Evolutionary conservation across 352 stramenopile species (phyloP).

Genomic region (Thalassiosira mediterranea): DNA sequence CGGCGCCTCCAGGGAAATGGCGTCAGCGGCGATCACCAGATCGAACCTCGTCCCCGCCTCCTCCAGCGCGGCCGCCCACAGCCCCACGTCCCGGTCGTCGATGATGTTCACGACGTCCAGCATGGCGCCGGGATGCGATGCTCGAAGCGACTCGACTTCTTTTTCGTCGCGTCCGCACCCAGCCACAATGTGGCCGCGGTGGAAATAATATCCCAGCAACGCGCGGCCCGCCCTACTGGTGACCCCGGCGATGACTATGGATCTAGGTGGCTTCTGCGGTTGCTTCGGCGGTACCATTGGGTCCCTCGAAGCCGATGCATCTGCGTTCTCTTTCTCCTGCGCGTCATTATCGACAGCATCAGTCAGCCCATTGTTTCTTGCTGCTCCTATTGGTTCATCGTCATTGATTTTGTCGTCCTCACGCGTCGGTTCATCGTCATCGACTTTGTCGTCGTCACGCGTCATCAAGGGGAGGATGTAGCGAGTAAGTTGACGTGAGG

Average conservation of each 20-base stretch:
- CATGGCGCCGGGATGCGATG: constrained; percentile 6
- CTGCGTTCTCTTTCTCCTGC: background rate
- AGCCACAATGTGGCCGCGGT: constrained; percentile 21
- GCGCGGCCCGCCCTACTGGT: constrained; percentile 12
- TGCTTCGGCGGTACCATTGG: too few species aligned
- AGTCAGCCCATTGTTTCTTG: background rate
- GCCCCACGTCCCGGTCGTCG: constrained; percentile 3
- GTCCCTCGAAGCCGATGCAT: too few species aligned
- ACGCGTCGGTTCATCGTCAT: background rate
- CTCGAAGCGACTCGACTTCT: constrained; percentile 16
- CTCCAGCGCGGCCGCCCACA: constrained; percentile 11
- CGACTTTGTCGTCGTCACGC: constrained; percentile 3
- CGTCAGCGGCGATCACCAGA: constrained; percentile 25
- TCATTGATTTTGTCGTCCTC: constrained; percentile 2
- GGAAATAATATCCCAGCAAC: constrained; percentile 27
- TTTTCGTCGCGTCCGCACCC: constrained; percentile 10
- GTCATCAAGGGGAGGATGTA: constrained; percentile 30
- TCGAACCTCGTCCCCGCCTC: constrained; percentile 8
- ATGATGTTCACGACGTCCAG: constrained; percentile 25
- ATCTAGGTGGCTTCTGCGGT: background rate
- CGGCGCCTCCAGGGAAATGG: constrained; percentile 12
- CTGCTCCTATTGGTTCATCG: too few species aligned
- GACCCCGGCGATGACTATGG: constrained; percentile 45
- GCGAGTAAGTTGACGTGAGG: constrained; percentile 16
- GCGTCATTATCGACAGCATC: background rate